Conservation (phyloP, 331 rosid genomes). For the Prunus yedoensis region DNA sequence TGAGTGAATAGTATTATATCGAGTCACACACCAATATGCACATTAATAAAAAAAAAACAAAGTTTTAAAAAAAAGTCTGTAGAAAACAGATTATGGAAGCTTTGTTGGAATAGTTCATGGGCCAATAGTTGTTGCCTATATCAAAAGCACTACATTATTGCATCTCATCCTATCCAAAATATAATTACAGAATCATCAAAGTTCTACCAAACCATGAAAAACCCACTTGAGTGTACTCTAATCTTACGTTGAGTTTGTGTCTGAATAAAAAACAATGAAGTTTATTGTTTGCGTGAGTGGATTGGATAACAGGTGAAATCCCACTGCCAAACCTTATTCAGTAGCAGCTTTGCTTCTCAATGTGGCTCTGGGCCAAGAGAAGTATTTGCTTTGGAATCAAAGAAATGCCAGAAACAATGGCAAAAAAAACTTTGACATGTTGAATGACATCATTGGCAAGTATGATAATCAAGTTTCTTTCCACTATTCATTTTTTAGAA, state of each 20-base stretch:
- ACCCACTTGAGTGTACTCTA: not conserved
- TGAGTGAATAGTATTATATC: not conserved
- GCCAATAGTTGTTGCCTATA: not conserved
- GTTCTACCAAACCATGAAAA: not conserved
- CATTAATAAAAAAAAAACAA: not conserved
- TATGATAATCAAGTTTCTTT: not conserved
- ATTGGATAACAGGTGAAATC: not conserved
- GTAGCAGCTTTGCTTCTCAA: not conserved
- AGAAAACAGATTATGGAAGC: not conserved
- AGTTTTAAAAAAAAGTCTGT: not conserved
- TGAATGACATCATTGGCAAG: not conserved
- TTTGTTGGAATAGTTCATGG: not conserved
- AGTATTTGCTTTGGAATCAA: not conserved
- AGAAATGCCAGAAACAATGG: not conserved
- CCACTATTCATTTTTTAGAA: not conserved
- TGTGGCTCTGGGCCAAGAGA: not conserved
- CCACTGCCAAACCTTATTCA: not conserved
- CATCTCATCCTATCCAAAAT: not conserved
- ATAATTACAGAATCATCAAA: not conserved
- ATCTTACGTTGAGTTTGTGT: not conserved
- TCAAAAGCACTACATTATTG: not conserved
- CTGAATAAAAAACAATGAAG: not conserved
- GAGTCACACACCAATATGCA: not conserved
- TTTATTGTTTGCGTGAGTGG: no score
- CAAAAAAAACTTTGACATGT: not conserved